phyloP scores from a whole-genome alignment of 106 monocot species.

The Allium sativum region DNA sequence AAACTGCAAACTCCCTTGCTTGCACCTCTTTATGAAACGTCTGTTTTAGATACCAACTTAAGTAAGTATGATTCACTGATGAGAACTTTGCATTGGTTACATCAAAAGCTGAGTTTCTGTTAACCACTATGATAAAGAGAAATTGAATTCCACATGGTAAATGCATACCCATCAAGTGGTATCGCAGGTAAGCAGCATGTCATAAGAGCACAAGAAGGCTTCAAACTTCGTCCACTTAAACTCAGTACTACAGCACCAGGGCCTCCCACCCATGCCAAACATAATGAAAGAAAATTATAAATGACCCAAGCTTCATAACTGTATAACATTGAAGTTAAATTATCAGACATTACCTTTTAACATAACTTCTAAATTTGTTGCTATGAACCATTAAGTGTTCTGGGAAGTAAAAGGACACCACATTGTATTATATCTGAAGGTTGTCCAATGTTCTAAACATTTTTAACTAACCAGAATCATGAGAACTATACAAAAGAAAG shows the following conservation, averaged over 20 bases:
- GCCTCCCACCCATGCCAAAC: constrained; percentile 97
- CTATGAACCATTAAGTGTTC: too few species aligned
- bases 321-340: constrained; percentile 17
- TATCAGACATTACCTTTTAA: neutral
- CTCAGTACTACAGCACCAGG: constrained; percentile 91
- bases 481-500: neutral
- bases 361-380: too few species aligned
- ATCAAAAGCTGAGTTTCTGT: too few species aligned
- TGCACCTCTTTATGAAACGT: constrained; percentile 93
- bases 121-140: too few species aligned
- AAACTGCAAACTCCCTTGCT: constrained; percentile 88
- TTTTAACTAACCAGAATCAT: neutral
- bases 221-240: constrained; percentile 66
- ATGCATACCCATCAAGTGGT: constrained; percentile 80
- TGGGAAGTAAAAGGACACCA: neutral
- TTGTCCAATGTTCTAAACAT: too few species aligned
- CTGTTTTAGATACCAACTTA: constrained; percentile 24
- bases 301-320: constrained; percentile 99
- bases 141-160: neutral
- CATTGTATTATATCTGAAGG: too few species aligned
- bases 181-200: constrained; percentile 92
- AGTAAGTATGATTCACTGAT: neutral
- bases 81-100: too few species aligned
- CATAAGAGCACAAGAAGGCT: constrained; percentile 91
- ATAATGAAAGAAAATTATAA: constrained; percentile 94